These are phyloP conservation scores for Friedmanniomyces simplex DNA, from an alignment of 495 filamentous ascomycete genomes.

Conservation along the genomic window DNA sequence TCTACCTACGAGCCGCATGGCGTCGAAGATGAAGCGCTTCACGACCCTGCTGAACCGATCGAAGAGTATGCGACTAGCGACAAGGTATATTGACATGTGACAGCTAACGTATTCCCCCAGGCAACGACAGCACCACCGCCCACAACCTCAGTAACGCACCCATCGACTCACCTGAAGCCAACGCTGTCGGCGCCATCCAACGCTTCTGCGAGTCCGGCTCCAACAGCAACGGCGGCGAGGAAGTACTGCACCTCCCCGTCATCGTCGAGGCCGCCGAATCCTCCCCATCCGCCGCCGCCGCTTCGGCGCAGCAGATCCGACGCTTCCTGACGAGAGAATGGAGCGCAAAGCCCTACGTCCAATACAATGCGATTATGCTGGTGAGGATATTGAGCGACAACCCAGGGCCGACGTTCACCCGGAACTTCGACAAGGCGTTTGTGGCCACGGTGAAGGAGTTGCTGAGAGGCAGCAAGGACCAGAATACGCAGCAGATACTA, in stretches of 20 bases:
- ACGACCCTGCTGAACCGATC: constrained; percentile 8
- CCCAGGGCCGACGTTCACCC: constrained; percentile 77
- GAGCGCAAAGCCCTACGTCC: constrained; percentile 51
- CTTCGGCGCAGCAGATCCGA: constrained; percentile 65
- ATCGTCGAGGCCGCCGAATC: constrained; percentile 95
- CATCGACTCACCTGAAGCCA: constrained; percentile 46
- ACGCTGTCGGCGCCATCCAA: constrained; percentile 45
- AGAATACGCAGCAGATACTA: constrained; percentile 69
- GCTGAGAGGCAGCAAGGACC: constrained; percentile 59
- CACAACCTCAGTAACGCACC: constrained; percentile 8
- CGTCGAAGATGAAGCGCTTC: constrained; percentile 16
- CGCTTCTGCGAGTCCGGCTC: constrained; percentile 72
- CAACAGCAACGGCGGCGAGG: constrained; percentile 61
- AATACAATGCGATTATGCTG: constrained; percentile 97
- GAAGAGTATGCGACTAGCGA: constrained; percentile 4
- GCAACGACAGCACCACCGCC: not conserved
- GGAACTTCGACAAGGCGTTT: constrained; percentile 77
- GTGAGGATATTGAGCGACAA: constrained; percentile 87
- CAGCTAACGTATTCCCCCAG: not conserved
- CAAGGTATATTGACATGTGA: not conserved
- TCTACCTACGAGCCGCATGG: not conserved
- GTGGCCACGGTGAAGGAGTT: constrained; percentile 63
- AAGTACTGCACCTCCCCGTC: constrained; percentile 83
- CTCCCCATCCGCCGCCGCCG: constrained; percentile 69
- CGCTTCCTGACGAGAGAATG: constrained; percentile 68